A percentile compares a stretch with the other conserved stretches of the same genome.
phyloP scores from a whole-genome alignment of 148 eudicot genomes.

The Camellia granthamiana region DNA sequence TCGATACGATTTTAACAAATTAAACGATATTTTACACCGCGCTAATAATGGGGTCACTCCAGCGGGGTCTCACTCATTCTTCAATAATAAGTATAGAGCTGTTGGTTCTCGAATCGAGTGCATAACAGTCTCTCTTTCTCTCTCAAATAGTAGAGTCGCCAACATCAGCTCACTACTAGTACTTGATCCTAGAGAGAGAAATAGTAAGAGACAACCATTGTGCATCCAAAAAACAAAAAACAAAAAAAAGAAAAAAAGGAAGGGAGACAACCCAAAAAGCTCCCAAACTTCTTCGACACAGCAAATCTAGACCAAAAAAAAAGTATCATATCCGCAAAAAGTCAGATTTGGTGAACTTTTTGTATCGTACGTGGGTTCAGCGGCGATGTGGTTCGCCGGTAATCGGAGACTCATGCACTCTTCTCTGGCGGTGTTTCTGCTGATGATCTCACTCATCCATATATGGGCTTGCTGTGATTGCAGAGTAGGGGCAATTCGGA shows the following conservation, averaged over 20 bases:
- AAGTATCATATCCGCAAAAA: neutral
- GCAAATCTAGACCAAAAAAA: neutral
- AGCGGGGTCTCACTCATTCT: neutral
- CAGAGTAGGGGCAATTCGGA: conserved; percentile 35
- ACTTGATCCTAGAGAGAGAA: neutral
- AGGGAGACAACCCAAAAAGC: neutral
- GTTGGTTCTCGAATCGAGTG: neutral
- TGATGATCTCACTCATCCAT: conserved; percentile 32
- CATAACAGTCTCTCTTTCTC: conserved; percentile 23
- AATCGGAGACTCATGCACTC: conserved; percentile 23
- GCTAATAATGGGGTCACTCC: too few species aligned
- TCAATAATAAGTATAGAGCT: neutral
- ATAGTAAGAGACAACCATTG: neutral
- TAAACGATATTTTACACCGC: too few species aligned
- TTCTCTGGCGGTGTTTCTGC: conserved; percentile 14
- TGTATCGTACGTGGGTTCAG: conserved; percentile 28
- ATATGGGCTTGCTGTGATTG: conserved; percentile 20
- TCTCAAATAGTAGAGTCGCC: neutral
- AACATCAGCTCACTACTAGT: too few species aligned
- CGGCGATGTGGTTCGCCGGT: conserved; percentile 44
- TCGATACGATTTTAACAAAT: too few species aligned
- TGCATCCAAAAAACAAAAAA: neutral
- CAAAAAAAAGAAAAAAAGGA: too few species aligned
- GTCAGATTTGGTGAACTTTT: neutral
- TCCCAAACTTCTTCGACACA: neutral